These are phyloP conservation scores for Fraxinus latifolia DNA, from an alignment of 305 asterid genomes.

Conservation along the genomic window DNA sequence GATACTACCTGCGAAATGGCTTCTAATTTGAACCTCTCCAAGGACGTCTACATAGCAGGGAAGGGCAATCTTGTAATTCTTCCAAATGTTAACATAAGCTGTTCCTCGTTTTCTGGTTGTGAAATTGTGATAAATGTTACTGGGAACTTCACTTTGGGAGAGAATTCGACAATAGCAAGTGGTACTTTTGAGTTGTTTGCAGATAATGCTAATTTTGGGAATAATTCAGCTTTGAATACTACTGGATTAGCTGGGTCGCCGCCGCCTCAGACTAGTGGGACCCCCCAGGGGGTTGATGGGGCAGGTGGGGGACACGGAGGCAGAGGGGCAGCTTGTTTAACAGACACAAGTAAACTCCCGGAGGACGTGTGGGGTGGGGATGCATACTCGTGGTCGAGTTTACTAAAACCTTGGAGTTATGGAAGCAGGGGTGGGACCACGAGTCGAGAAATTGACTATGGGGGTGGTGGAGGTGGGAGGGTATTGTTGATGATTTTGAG, in stretches of 20 bases:
- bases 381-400: constrained; percentile 79
- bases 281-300: constrained; percentile 89
- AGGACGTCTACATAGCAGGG: constrained; percentile 79
- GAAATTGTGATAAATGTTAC: constrained; percentile 69
- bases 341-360: constrained; percentile 59
- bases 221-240: constrained; percentile 71
- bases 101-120: constrained; percentile 69
- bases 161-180: constrained; percentile 49
- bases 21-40: constrained; percentile 61
- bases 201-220: constrained; percentile 60
- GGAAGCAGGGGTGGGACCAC: constrained; percentile 96
- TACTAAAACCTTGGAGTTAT: constrained; percentile 75
- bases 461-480: constrained; percentile 99
- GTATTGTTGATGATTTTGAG: constrained; percentile 45
- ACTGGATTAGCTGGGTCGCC: constrained; percentile 86
- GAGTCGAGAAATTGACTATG: constrained; percentile 73
- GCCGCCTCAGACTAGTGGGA: constrained; percentile 91
- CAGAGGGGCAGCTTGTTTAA: constrained; percentile 87
- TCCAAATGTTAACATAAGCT: constrained; percentile 61
- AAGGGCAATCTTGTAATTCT: constrained; percentile 76
- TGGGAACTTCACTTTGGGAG: constrained; percentile 72
- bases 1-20: constrained; percentile 84
- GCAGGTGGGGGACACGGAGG: constrained; percentile 99
- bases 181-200: constrained; percentile 70
- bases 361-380: constrained; percentile 99